Conservation (phyloP, 1,284 basidiomycete genomes). For the Tylopilus sp. region DNA sequence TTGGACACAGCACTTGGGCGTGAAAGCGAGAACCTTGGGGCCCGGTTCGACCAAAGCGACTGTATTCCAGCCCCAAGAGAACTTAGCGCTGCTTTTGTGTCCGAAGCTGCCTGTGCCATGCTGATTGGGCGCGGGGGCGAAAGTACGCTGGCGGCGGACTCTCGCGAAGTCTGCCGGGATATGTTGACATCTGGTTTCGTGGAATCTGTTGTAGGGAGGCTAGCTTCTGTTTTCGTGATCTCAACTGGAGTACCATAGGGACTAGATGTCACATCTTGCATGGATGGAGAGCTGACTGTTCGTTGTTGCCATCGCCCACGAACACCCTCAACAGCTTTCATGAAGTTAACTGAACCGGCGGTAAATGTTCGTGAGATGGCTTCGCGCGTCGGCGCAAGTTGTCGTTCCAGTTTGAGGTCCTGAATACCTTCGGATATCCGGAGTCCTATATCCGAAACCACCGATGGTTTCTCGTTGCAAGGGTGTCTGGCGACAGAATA, state of each 20-base stretch:
- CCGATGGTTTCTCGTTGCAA: constrained; percentile 81
- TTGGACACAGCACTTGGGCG: constrained; percentile 25
- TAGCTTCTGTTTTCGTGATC: constrained; percentile 44
- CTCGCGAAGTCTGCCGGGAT: constrained; percentile 28
- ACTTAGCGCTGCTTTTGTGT: constrained; percentile 37
- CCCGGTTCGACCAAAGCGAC: constrained; percentile 49
- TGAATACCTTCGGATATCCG: constrained; percentile 86
- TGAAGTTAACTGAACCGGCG: constrained; percentile 73
- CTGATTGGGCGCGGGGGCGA: constrained; percentile 31
- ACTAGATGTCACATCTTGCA: constrained; percentile 24
- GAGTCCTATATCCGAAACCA: constrained; percentile 83
- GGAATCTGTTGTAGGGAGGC: constrained; percentile 27
- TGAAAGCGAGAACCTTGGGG: constrained; percentile 37
- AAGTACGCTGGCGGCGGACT: constrained; percentile 24
- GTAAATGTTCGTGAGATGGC: constrained; percentile 73
- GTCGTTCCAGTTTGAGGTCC: constrained; percentile 84
- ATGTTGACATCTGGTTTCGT: constrained; percentile 27
- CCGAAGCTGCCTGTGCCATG: constrained; percentile 32
- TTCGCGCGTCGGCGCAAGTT: constrained; percentile 83
- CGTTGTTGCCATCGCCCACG: constrained; percentile 65
- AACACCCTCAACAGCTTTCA: constrained; percentile 84
- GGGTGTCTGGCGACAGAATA: constrained; percentile 57
- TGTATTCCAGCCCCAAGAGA: constrained; percentile 59
- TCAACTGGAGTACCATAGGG: constrained; percentile 40
- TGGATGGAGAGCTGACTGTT: constrained; percentile 35